Percentiles rank a stretch among this genome's conserved stretches.
Conservation (phyloP, 768 basidiomycete species). For the Lactifluus subvellereus region DNA sequence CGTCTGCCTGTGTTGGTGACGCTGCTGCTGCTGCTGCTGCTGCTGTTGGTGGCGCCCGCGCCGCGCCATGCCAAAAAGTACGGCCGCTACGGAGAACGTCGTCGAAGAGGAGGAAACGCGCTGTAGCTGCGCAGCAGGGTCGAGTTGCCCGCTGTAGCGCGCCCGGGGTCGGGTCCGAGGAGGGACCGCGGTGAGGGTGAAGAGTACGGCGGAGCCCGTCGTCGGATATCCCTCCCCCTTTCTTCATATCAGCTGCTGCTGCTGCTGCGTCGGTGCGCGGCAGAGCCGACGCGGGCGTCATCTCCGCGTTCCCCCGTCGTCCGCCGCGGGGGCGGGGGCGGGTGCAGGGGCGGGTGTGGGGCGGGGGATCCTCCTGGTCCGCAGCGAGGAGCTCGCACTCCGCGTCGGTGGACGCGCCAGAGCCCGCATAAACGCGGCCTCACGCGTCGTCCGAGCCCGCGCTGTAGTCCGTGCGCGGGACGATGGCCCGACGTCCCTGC, state of each 20-base stretch:
- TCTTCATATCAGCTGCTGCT: conserved; percentile 13
- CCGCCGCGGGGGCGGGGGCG: conserved; percentile 5
- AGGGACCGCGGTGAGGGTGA: conserved; percentile 37
- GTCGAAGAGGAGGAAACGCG: too few species aligned
- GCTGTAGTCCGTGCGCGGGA: conserved; percentile 70
- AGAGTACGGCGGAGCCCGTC: conserved; percentile 35
- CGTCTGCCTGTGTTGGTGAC: conserved; percentile 51
- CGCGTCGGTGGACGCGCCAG: conserved; percentile 28
- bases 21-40: conserved; percentile 42
- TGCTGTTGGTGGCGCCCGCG: conserved; percentile 40
- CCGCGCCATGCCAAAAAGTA: conserved; percentile 30
- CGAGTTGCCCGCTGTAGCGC: too few species aligned
- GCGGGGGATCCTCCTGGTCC: not conserved
- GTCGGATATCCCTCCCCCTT: not conserved
- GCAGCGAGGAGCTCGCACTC: conserved; percentile 50
- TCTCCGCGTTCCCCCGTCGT: conserved; percentile 23
- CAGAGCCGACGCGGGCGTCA: not conserved
- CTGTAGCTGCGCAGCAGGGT: too few species aligned
- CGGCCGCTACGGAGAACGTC: too few species aligned
- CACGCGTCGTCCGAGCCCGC: conserved; percentile 53
- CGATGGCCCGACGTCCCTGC: conserved; percentile 48
- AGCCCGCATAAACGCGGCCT: conserved; percentile 38
- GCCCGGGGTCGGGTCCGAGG: conserved; percentile 35
- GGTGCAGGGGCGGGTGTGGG: conserved; percentile 23
- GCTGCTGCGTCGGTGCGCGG: not conserved